These are phyloP conservation scores for Cercophora sp. DNA, from an alignment of 495 filamentous ascomycete species.

Conservation along the genomic window DNA sequence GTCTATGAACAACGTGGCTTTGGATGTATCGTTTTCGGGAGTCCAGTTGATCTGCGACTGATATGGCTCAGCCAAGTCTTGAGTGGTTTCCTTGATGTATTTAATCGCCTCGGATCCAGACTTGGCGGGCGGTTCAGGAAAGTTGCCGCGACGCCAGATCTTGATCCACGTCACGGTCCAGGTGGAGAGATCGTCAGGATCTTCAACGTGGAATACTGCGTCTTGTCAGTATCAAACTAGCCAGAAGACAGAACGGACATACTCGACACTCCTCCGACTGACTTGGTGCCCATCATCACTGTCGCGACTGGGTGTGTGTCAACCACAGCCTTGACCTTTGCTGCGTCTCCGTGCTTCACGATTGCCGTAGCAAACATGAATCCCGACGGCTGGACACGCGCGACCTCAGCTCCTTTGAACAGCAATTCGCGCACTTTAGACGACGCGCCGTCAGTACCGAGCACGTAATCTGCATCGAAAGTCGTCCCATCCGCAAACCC, in stretches of 20 bases:
- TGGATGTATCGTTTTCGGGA: constrained; percentile 35
- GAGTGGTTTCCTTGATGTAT: constrained; percentile 35
- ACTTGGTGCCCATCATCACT: constrained; percentile 24
- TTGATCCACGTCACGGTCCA: constrained; percentile 38
- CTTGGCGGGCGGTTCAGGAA: constrained; percentile 4
- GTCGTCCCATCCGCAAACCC: constrained; percentile 62
- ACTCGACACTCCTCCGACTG: constrained; percentile 17
- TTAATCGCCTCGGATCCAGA: constrained; percentile 28
- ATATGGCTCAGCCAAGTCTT: constrained; percentile 36
- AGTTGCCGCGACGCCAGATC: constrained; percentile 25
- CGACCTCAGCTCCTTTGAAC: constrained; percentile 31
- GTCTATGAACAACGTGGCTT: constrained; percentile 15
- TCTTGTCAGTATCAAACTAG: neutral
- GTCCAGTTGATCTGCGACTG: constrained; percentile 39
- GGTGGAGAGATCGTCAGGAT: constrained; percentile 28
- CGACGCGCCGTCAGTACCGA: constrained; percentile 48
- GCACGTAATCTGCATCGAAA: constrained; percentile 26
- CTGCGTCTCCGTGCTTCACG: constrained; percentile 28
- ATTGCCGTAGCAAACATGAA: constrained; percentile 26
- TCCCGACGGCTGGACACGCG: constrained; percentile 23
- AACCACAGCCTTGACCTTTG: constrained; percentile 29
- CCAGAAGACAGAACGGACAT: neutral
- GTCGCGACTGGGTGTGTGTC: constrained; percentile 25
- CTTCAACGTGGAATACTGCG: constrained; percentile 20
- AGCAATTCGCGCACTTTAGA: constrained; percentile 38